phyloP scores from a whole-genome alignment of 352 stramenopile species.

The Phytophthora ramorum region DNA sequence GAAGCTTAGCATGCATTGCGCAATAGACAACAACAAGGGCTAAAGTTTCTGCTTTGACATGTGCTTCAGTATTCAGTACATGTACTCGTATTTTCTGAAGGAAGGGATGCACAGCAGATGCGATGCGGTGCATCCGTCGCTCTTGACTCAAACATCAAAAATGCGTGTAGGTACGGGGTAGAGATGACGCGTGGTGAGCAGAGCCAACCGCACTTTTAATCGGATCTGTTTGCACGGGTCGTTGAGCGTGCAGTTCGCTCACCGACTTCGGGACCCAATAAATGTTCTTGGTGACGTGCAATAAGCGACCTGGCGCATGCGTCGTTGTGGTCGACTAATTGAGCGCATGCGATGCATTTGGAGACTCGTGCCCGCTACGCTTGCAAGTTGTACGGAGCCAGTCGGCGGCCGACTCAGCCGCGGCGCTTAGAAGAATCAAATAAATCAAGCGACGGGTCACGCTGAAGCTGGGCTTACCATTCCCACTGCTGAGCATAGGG shows the following conservation, averaged over 20 bases:
- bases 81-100: neutral
- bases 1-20: too few relatives aligned
- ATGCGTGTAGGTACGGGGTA: neutral
- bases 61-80: too few relatives aligned
- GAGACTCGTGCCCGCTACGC: too few relatives aligned
- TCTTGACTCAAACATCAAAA: slow-evolving; percentile 1
- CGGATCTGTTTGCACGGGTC: slow-evolving; percentile 1
- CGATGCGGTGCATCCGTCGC: too few relatives aligned
- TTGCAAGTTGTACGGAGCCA: neutral
- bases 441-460: neutral
- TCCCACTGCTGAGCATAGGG: neutral
- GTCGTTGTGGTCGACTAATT: neutral
- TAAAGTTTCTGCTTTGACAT: too few relatives aligned
- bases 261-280: too few relatives aligned
- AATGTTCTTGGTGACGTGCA: neutral
- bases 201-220: neutral
- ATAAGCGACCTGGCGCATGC: neutral
- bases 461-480: neutral
- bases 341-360: neutral
- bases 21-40: too few relatives aligned
- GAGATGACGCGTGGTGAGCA: neutral
- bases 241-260: too few relatives aligned
- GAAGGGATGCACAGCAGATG: neutral
- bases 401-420: neutral
- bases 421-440: neutral